These are phyloP conservation scores for Syzygium aqueum DNA, from an alignment of 345 rosid genomes.

Conservation along the genomic window DNA sequence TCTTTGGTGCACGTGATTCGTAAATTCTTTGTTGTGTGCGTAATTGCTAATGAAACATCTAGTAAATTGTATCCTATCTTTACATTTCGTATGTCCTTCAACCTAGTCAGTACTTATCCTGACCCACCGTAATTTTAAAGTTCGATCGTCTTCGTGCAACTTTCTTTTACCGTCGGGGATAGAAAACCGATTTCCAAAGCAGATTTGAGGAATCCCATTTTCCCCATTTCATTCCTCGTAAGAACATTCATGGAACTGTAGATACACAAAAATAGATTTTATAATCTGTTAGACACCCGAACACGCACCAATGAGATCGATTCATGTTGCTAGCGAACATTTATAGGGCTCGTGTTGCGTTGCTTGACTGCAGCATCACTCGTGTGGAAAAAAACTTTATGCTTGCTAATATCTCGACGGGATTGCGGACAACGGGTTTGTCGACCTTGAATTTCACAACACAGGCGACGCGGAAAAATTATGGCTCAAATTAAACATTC, in stretches of 20 bases:
- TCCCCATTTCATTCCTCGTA: neutral
- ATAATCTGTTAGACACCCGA: neutral
- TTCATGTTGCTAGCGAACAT: neutral
- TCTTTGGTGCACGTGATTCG: neutral
- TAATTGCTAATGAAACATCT: neutral
- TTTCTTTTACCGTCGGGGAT: too few relatives aligned
- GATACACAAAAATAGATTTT: too few relatives aligned
- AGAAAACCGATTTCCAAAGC: neutral
- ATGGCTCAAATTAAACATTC: neutral
- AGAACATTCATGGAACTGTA: neutral
- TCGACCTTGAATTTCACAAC: neutral
- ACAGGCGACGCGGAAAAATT: neutral
- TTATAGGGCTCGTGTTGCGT: neutral
- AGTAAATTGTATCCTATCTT: neutral
- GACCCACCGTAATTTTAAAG: neutral
- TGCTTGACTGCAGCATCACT: neutral
- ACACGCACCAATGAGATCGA: neutral
- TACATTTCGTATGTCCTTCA: neutral
- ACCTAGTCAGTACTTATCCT: neutral
- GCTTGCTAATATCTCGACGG: neutral
- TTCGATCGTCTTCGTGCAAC: neutral
- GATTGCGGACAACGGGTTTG: neutral
- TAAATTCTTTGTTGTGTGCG: neutral
- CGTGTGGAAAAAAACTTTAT: neutral
- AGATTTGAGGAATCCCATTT: neutral